These are phyloP conservation scores for Batrachochytrium dendrobatidis DNA, from an alignment of 371 early-diverging fungal species.

Conservation along the genomic window DNA sequence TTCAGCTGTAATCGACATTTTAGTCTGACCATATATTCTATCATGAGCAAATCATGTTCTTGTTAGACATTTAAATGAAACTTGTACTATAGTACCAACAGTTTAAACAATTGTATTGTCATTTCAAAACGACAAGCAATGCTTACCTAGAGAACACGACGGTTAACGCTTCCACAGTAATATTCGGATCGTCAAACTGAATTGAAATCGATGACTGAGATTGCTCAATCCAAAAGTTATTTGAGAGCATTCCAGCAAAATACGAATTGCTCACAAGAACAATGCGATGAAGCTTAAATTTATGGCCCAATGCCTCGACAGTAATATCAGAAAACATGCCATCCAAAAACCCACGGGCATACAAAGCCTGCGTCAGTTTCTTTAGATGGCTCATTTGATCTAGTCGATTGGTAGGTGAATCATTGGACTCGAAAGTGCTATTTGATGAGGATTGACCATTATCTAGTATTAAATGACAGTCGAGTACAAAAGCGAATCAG, in stretches of 20 bases:
- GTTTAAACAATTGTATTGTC: too few relatives aligned
- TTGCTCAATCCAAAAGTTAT: constrained; percentile 15
- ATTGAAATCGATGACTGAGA: constrained; percentile 17
- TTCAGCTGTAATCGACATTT: constrained; percentile 10
- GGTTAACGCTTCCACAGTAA: constrained; percentile 51
- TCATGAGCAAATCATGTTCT: neutral
- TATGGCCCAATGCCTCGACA: constrained; percentile 19
- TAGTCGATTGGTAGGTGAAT: neutral
- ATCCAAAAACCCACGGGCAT: constrained; percentile 22
- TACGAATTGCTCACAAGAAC: constrained; percentile 26
- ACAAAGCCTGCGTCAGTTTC: constrained; percentile 8
- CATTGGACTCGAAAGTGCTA: too few relatives aligned
- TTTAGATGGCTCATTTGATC: neutral
- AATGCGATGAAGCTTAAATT: constrained; percentile 29
- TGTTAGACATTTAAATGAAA: too few relatives aligned
- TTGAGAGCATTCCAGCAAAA: constrained; percentile 29
- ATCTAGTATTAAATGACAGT: too few relatives aligned
- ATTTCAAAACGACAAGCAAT: too few relatives aligned
- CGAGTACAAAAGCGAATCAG: too few relatives aligned
- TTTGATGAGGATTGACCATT: too few relatives aligned
- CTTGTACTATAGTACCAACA: too few relatives aligned
- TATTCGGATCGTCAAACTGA: constrained; percentile 50
- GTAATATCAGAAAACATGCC: constrained; percentile 26
- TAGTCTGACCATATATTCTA: constrained; percentile 28
- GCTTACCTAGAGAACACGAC: constrained; percentile 44